Base-by-base conservation (phyloP, 345 rosid genomes). In the Euphorbia pulcherrima region DNA sequence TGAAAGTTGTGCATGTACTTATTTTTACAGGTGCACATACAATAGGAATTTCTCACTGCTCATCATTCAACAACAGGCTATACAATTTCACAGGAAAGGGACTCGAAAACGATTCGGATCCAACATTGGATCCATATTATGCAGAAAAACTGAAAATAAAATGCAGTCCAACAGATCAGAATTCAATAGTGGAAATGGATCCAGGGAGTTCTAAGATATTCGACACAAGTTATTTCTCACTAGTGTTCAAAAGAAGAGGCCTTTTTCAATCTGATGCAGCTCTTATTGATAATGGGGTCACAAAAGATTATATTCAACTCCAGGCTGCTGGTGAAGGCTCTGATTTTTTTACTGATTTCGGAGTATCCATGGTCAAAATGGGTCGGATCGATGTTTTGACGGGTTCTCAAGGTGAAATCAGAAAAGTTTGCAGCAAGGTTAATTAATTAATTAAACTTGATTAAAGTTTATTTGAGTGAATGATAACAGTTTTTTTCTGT, bases 61-160 rank as follows among this genome's bases (percentile, higher is more conserved):
- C 83, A 52, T 63, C 77, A 37, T 78, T 90, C 67, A 18, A 8
- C 20, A 59, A 53, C 51, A 78, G 94, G 24, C 79, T 90, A 20
- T 86, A 86, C 86, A 90, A 88, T 70, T 90, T 88, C 79, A 88
- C 84, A 4, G 92, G 92, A 20, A 85, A 74, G 18, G 83, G 88
- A 62, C 46, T 62, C 21, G 28, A 41, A 4, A 41, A 62, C 2
- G 86, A 78, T 46, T 52, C 75, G 5, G 92, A 87, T 23, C 91
- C 89, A 3, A 60, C 57, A 16, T 64, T 90, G 44, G 90, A 88
- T 65, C 81, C 57, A 68, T 79, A 35, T 78, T 75, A 70, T 53
- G 63, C 81, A 8, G 48, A 46, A 2, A 64, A 4, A 18, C 72
- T 88, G 56, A 78, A 73, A 71, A 8, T 1, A 5, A 86, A 47